These are phyloP conservation scores for Plasmodium cynomolgi DNA, from an alignment of 169 alveolate genomes.

Conservation along the genomic window DNA sequence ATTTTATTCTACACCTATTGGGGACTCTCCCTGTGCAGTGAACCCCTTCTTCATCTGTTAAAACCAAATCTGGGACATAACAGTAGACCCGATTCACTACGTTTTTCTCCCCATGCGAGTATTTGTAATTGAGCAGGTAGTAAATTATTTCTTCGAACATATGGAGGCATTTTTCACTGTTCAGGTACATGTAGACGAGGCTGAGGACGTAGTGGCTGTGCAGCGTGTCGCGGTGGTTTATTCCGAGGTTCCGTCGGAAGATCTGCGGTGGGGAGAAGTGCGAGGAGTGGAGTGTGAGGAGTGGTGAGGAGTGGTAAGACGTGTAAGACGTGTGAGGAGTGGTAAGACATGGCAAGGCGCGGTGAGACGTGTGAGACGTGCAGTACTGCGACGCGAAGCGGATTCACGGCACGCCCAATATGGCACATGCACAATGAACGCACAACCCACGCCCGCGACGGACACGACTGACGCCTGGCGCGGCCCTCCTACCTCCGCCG, in stretches of 20 bases:
- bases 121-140: conserved; percentile 27
- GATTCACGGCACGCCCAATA: background rate
- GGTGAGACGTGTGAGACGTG: too few species aligned
- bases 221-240: conserved; percentile 16
- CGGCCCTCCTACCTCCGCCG: conserved; percentile 6
- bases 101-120: conserved; percentile 8
- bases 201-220: conserved; percentile 19
- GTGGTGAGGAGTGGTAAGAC: background rate
- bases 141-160: conserved; percentile 26
- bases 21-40: background rate
- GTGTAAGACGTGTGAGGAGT: background rate
- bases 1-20: background rate
- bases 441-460: background rate
- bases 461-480: background rate
- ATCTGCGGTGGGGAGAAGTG: background rate
- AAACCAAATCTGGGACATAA: conserved; percentile 19
- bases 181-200: conserved; percentile 20
- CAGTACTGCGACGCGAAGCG: too few species aligned
- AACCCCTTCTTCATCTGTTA: background rate
- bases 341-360: background rate
- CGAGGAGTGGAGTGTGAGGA: background rate
- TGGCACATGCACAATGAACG: background rate
- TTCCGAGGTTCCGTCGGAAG: conserved; percentile 1
- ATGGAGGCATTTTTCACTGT: conserved; percentile 15
- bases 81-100: conserved; percentile 9